These are phyloP conservation scores for Cryptococcus maquisensis DNA, from an alignment of 1,284 basidiomycete genomes.

Conservation along the genomic window DNA sequence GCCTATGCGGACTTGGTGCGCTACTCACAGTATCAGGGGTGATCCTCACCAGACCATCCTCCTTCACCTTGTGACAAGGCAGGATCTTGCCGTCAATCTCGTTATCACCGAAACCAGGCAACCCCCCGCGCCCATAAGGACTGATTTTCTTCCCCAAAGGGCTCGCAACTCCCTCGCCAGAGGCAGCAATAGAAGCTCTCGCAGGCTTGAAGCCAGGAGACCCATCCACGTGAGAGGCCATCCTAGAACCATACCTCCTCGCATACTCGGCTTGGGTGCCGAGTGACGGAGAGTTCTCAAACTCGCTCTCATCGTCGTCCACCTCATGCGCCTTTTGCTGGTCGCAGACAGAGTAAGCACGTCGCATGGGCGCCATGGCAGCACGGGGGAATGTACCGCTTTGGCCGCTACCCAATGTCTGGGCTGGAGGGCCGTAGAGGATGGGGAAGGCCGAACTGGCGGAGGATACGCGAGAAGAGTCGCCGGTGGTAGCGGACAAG, in stretches of 20 bases:
- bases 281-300: constrained; percentile 37
- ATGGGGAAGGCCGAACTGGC: constrained; percentile 43
- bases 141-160: constrained; percentile 20
- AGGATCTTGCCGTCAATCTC: constrained; percentile 88
- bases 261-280: constrained; percentile 35
- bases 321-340: constrained; percentile 27
- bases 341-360: constrained; percentile 47
- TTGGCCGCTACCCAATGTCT: constrained; percentile 12
- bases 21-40: constrained; percentile 66
- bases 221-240: constrained; percentile 30
- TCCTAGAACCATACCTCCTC: constrained; percentile 26
- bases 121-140: constrained; percentile 46
- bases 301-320: constrained; percentile 39
- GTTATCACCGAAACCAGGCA: constrained; percentile 84
- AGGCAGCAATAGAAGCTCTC: constrained; percentile 16
- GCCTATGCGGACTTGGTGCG: not conserved
- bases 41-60: constrained; percentile 94
- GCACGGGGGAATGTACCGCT: constrained; percentile 26
- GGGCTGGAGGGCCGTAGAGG: constrained; percentile 25
- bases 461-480: constrained; percentile 15
- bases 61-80: constrained; percentile 86
- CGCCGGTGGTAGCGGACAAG: constrained; percentile 13
- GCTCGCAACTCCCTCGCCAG: constrained; percentile 15
- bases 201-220: constrained; percentile 35
- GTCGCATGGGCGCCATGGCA: constrained; percentile 35